These are phyloP conservation scores for Yarrowia sp. DNA, from an alignment of 805 yeast genomes.

Conservation along the genomic window DNA sequence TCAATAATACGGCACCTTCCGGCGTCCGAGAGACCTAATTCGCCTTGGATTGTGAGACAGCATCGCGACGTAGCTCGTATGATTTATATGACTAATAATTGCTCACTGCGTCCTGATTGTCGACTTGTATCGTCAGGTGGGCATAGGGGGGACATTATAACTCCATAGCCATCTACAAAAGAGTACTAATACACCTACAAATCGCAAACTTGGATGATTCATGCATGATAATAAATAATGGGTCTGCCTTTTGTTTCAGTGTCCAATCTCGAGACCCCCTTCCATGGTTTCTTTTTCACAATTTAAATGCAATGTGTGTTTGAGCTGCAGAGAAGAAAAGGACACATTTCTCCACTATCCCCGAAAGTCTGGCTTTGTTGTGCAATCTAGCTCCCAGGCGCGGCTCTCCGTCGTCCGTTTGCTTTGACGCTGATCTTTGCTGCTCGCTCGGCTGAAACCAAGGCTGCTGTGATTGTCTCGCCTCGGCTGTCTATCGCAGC, in stretches of 20 bases:
- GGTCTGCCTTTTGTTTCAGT: neutral
- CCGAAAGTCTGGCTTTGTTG: neutral
- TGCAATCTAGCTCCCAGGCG: no score
- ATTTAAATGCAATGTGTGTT: slow-evolving; percentile 16
- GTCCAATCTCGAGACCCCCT: neutral
- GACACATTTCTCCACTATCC: neutral
- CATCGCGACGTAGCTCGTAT: no score
- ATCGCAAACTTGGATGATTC: neutral
- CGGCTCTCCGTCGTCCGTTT: no score
- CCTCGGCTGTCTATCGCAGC: neutral
- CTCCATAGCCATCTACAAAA: no score
- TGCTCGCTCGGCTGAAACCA: no score
- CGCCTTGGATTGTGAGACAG: no score
- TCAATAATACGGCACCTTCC: neutral
- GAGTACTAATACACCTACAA: no score
- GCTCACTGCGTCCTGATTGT: no score
- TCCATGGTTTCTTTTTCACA: slow-evolving; percentile 14
- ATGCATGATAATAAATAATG: slow-evolving; percentile 15
- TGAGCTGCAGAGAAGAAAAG: slow-evolving; percentile 5
- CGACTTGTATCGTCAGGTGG: no score
- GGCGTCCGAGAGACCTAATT: neutral
- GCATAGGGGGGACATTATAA: no score
- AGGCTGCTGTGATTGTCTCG: neutral
- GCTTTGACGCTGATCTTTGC: no score
- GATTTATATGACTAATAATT: no score